A percentile compares a stretch with the other conserved stretches of the same genome.
Evolutionary conservation across 257 asterid species (phyloP).

Genomic region (Solanum chiquidenum): DNA sequence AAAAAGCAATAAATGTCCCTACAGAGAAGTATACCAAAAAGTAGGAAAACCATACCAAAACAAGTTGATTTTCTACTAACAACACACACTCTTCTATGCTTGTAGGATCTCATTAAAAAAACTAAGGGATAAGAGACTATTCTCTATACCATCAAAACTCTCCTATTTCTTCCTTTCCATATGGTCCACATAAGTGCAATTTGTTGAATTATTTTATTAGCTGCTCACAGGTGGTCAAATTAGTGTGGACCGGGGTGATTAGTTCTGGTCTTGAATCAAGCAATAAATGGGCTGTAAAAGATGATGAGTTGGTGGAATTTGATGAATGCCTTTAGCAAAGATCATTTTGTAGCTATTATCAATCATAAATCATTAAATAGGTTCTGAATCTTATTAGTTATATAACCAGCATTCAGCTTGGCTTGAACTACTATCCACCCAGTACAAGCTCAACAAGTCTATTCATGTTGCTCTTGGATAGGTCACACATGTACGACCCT

Average conservation of each 20-base stretch:
- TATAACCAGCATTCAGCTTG: not conserved
- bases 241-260: not conserved
- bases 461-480: not conserved
- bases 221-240: not conserved
- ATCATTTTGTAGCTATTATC: not conserved
- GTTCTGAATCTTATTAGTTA: not conserved
- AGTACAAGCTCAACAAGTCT: not conserved
- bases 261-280: not conserved
- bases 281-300: not conserved
- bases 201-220: not conserved
- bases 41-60: not conserved
- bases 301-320: not conserved
- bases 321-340: not conserved
- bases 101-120: not conserved
- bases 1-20: not conserved
- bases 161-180: not conserved
- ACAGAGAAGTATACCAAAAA: not conserved
- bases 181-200: not conserved
- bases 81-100: not conserved
- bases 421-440: not conserved
- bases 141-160: not conserved
- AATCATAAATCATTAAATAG: not conserved
- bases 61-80: not conserved
- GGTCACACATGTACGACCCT: not conserved
- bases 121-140: not conserved